These are phyloP conservation scores for Metarhizium rileyi DNA, from an alignment of 2,329 filamentous ascomycete genomes.

Conservation along the genomic window DNA sequence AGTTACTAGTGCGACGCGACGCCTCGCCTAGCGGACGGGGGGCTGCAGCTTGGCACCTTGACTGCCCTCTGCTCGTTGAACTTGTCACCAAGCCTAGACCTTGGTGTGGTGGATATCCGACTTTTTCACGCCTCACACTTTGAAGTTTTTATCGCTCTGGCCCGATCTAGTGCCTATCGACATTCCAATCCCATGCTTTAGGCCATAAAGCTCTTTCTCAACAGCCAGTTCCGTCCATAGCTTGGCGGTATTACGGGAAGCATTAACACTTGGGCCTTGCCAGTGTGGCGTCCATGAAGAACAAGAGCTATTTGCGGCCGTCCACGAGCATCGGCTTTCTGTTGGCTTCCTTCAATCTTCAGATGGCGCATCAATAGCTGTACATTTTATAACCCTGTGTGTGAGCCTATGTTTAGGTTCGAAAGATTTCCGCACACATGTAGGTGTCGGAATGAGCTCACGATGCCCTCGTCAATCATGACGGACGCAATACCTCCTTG, in stretches of 20 bases:
- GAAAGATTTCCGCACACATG: no score
- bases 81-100: background rate
- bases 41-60: background rate
- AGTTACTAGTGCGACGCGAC: background rate
- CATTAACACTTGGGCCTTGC: background rate
- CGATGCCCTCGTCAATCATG: no score
- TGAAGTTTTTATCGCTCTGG: background rate
- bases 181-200: no score
- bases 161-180: background rate
- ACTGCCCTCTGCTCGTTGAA: background rate
- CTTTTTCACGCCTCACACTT: background rate
- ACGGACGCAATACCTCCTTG: no score
- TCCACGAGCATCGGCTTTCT: background rate
- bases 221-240: no score
- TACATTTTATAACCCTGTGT: no score
- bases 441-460: no score
- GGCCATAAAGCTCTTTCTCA: no score
- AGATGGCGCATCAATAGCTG: no score
- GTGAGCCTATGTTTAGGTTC: no score
- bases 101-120: conserved; percentile 1
- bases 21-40: conserved; percentile 1
- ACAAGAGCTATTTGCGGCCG: background rate
- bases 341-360: no score
- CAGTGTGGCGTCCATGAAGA: background rate
- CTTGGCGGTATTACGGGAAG: no score